Base-by-base conservation (phyloP, 331 rosid species). In the Malus hybrid region DNA sequence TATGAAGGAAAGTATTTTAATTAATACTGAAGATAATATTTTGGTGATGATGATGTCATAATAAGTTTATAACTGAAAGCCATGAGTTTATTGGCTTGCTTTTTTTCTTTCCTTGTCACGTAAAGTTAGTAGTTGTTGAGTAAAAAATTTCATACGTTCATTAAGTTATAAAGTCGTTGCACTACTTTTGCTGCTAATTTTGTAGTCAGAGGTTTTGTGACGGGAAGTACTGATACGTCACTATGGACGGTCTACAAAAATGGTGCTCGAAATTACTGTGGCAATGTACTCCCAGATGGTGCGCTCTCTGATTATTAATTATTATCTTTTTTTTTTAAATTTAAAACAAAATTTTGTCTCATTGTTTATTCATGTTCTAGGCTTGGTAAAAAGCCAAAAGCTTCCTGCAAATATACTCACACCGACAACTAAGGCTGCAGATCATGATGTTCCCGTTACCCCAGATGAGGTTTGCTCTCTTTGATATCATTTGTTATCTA, bases 171-270 rank as follows among this genome's bases (percentile, higher is more conserved):
- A 50, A 24, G 33, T 66, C 58, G 52, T 76, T 39, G 79, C 66
- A 75, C 66, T 42, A 68, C 29, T 55, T 44, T 42, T 80, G 4
- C 74, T 78, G 29, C 63, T 81, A 15, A 75, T 64, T 78, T 76
- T 87, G 80, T 78, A 92, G 99, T 85, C 75, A 87, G 99, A 89
- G 97, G 99, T 33, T 95, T 67, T 85, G 93, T 95, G 77, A 92
- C 99, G 20, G 99, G 99, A 84, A 95, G 97, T 68, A 95, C 99
- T 0, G 99, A 95, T 82, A 95, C 99, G 7, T 92, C 97, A 22
- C 76, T 95, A 77, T 95, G 99, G 99, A 95, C 96, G 6, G 93
- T 92, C 79, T 95, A 95, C 86, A 82, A 87, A 26, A 91, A 84
- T 10, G 97, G 99, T 42, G 76, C 74, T 63, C 88, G 96, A n/a